Evolutionary conservation across 148 eudicot genomes (phyloP), one percentile per base, ranked within the genome.

Genomic region (Beta vulgaris): DNA sequence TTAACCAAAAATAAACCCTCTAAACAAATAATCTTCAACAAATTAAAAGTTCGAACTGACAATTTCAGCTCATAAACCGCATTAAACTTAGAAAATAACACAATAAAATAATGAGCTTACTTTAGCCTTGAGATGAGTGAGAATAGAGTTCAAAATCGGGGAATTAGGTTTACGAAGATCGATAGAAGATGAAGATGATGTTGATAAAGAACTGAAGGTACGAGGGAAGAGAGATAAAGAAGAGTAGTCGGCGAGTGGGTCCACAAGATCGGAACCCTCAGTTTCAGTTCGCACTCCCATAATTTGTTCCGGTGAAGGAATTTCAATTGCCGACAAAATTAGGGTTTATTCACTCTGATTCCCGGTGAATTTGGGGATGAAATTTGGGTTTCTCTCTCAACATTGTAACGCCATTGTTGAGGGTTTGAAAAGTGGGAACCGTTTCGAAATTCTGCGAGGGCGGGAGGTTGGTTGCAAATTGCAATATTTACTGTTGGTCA

Each of bases 111-210:
- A 51, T 11, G 4, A 42, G 31, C 58, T 16, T 83, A 91, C 97
- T 85, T 76, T 49, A 19, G 85, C 70, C 61, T 83, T 89, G 76
- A 88, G 75, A 73, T 59, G 57, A 75, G 80, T 53, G 62, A 80
- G 81, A 25, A 82, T 28, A 25, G 88, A 77, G 32, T 82, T 83
- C 66, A 73, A 35, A 71, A 69, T 83, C 62, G 75, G 36, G 15
- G 39, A 19, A 36, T 69, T 73, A 62, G 78, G 68, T 68, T 46
- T 74, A 73, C 59, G 36, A 67, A 0, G 12, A 43, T 62, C 40
- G 53, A 65, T 12, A 7, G 76, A 72, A 26, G 29, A 43, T 7
- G 68, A 36, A 35, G 74, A 75, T 28, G 70, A 76, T 46, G n/a
- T n/a, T n/a, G 71, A 39, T 15, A 55, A 36, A 2, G 39, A n/a